Evolutionary conservation across 2,329 filamentous ascomycete species (phyloP).

Genomic region (Microdochium paspali): DNA sequence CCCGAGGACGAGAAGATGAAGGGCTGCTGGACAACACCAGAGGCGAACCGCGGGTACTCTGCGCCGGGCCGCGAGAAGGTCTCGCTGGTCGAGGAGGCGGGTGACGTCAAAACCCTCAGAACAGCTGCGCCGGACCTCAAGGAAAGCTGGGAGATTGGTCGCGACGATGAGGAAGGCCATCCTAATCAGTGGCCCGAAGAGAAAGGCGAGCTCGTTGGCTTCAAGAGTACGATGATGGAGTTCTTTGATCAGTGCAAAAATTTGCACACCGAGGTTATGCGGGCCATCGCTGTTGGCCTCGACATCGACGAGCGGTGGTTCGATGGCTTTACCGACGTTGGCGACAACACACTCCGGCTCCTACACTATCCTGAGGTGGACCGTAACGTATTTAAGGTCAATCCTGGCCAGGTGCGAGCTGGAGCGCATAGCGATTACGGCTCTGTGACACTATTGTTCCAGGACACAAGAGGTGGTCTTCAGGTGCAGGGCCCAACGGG

Average conservation of each 20-base stretch:
- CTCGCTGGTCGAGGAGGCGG: conserved; percentile 40
- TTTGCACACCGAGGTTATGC: conserved; percentile 72
- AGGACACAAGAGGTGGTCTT: conserved; percentile 45
- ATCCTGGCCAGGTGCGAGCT: conserved; percentile 62
- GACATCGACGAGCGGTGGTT: conserved; percentile 65
- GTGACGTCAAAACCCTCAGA: conserved; percentile 49
- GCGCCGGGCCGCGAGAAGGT: conserved; percentile 64
- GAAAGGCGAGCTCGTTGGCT: conserved; percentile 43
- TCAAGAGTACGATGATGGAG: conserved; percentile 61
- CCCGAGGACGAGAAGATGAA: conserved; percentile 52
- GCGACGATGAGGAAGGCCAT: conserved; percentile 45
- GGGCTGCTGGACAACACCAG: conserved; percentile 61
- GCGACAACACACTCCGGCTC: conserved; percentile 63
- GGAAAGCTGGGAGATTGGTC: conserved; percentile 56
- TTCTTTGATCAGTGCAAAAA: conserved; percentile 70
- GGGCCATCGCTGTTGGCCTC: conserved; percentile 76
- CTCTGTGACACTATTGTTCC: conserved; percentile 52
- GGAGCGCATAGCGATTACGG: conserved; percentile 67
- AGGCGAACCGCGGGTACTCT: conserved; percentile 67
- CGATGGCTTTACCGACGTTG: conserved; percentile 60
- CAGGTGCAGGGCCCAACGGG: conserved; percentile 62
- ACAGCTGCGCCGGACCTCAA: conserved; percentile 54
- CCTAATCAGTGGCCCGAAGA: conserved; percentile 71
- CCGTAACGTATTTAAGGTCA: conserved; percentile 54
- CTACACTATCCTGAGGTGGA: conserved; percentile 67